Conservation (phyloP, 805 yeast species). For the Metschnikowia henanensis region DNA sequence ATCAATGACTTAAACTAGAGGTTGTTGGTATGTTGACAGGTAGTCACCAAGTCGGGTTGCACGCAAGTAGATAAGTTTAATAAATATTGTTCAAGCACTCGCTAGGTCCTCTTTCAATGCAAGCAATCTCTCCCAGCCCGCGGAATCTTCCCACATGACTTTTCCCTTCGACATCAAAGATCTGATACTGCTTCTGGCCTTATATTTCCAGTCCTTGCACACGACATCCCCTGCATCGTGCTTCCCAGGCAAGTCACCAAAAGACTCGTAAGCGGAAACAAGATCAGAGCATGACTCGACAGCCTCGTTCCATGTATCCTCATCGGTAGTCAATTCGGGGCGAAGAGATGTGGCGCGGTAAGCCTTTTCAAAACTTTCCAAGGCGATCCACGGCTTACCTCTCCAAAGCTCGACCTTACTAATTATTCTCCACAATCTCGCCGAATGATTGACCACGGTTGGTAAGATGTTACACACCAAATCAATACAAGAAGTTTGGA, state of each 20-base stretch:
- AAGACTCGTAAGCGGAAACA: conserved; percentile 80
- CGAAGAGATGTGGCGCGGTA: conserved; percentile 67
- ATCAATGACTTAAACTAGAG: conserved; percentile 16
- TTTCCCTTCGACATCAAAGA: conserved; percentile 79
- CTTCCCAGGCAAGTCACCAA: conserved; percentile 83
- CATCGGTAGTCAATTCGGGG: conserved; percentile 64
- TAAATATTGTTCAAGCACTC: conserved; percentile 6
- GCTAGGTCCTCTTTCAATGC: conserved; percentile 48
- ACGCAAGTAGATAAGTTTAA: neutral
- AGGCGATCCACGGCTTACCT: conserved; percentile 80
- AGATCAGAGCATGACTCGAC: conserved; percentile 78
- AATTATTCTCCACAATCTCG: conserved; percentile 80
- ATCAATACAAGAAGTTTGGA: conserved; percentile 68
- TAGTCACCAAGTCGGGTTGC: neutral
- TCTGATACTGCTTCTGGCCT: conserved; percentile 70
- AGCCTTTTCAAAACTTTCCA: conserved; percentile 85
- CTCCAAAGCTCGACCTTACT: conserved; percentile 88
- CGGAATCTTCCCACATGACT: conserved; percentile 74
- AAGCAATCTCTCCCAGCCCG: conserved; percentile 68
- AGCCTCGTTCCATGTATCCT: conserved; percentile 70
- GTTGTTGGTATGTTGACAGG: neutral
- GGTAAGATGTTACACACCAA: conserved; percentile 73
- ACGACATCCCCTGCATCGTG: conserved; percentile 81
- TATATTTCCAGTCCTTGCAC: conserved; percentile 90
- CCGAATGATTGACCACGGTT: conserved; percentile 59